These are phyloP conservation scores for Elsinoe ampelina DNA, from an alignment of 2,329 filamentous ascomycete species.

Conservation along the genomic window DNA sequence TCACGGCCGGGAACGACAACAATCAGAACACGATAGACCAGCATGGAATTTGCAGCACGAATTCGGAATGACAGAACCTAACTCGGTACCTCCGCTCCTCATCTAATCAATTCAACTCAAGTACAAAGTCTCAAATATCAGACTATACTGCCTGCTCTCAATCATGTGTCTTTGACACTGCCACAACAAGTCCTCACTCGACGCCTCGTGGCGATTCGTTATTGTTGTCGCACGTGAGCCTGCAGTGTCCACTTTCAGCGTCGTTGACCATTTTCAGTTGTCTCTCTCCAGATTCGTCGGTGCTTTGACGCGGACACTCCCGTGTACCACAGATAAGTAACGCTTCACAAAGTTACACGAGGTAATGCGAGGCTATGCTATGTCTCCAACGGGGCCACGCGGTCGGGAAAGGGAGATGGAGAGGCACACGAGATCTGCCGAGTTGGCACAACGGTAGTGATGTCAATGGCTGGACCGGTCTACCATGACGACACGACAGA, in stretches of 20 bases:
- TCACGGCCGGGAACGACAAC: background rate
- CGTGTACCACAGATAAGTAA: background rate
- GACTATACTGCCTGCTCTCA: too few relatives aligned
- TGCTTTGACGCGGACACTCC: background rate
- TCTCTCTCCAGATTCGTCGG: too few relatives aligned
- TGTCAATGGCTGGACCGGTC: constrained; percentile 5
- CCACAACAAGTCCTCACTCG: too few relatives aligned
- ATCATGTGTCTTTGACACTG: too few relatives aligned
- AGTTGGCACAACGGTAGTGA: background rate
- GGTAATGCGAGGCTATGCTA: background rate
- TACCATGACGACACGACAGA: background rate
- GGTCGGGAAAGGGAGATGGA: background rate
- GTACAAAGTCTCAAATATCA: too few relatives aligned
- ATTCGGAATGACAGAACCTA: too few relatives aligned
- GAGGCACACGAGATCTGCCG: background rate
- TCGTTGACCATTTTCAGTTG: too few relatives aligned
- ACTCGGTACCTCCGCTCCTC: too few relatives aligned
- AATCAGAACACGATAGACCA: background rate
- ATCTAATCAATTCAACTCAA: too few relatives aligned
- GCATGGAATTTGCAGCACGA: background rate
- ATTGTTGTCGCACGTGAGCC: too few relatives aligned
- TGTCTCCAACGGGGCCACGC: constrained; percentile 2
- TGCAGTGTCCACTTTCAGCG: too few relatives aligned
- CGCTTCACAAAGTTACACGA: background rate
- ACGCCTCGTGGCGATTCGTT: too few relatives aligned